Conservation (phyloP, 768 basidiomycete species). For the Rhizopogon rudus region DNA sequence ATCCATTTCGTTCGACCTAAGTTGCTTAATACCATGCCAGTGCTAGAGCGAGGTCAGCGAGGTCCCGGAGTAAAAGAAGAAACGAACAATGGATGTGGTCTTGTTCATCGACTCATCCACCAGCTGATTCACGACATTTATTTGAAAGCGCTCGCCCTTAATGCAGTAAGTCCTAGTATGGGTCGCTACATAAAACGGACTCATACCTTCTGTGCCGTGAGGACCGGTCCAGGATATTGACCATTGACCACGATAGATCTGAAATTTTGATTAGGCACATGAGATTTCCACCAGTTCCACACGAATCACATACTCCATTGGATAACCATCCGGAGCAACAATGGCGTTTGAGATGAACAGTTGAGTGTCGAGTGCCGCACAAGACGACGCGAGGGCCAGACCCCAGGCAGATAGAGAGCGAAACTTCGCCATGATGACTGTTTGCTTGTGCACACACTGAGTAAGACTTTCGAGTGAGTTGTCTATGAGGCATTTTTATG, state of each 20-base stretch:
- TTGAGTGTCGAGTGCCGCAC: conserved; percentile 13
- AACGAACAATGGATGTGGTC: conserved; percentile 31
- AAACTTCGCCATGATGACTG: neutral
- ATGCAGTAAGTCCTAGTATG: neutral
- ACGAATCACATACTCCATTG: neutral
- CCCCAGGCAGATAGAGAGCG: neutral
- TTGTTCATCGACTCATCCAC: conserved; percentile 30
- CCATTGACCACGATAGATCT: conserved; percentile 34
- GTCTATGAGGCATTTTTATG: no score
- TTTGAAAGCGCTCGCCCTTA: conserved; percentile 30
- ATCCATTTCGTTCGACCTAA: conserved; percentile 34
- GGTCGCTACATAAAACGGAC: neutral
- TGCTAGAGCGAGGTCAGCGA: neutral
- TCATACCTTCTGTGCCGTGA: conserved; percentile 30
- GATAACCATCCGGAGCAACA: conserved; percentile 29
- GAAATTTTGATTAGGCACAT: neutral
- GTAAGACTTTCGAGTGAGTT: no score
- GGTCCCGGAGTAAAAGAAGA: neutral
- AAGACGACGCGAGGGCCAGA: conserved; percentile 6
- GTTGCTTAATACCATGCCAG: conserved; percentile 35
- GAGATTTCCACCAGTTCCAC: neutral
- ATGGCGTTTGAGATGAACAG: conserved; percentile 19
- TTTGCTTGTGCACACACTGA: no score
- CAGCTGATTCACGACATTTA: conserved; percentile 32
- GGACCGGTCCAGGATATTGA: conserved; percentile 31